Evolutionary conservation across 495 filamentous ascomycete species (phyloP), one percentile per base, ranked within the genome.

Genomic region (Aspergillus funiculosus): DNA sequence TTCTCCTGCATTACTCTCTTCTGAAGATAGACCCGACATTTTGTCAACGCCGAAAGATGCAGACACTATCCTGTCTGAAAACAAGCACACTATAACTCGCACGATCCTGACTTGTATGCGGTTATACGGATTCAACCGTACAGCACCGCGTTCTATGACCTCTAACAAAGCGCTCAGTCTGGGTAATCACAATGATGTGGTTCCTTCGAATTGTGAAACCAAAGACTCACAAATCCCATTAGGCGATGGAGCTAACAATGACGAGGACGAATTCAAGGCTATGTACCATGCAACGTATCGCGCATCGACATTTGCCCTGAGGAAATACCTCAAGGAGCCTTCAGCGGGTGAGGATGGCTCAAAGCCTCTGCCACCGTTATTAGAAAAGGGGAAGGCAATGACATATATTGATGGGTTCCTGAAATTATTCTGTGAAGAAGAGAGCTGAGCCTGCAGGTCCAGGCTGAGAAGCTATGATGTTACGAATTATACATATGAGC

Each of bases 251-350:
- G 19, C 29, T 10, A 17, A 42, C 0, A 52, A 58, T 0, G 73
- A 77, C 21, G 75, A 76, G 32, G 79, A 82, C 51, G 78, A 82
- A 36, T 84, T 79, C 58, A 84, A 83, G 56, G 53, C 73, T 6
- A 73, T 83, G 60, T 84, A 84, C 41, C 80, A 84, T 49, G 78
- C 80, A 36, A 79, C 77, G 0, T 82, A 75, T 50, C 81, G 80
- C 46, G 75, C 77, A 14, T 72, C 77, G 1, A 72, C 68, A 15
- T 80, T 82, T 54, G 74, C 78, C 4, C 68, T 82, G 19, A 66
- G 79, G 31, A 69, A 62, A 28, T 68, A 73, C 42, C 58, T 80
- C 41, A 71, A 60, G 39, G 59, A 60, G 19, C 6, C 43, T 1
- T 18, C 41, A 6, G 30, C 26, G 2, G 28, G 24, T 13, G 48